A percentile compares a stretch with the other conserved stretches of the same genome.
Evolutionary conservation across 2,329 filamentous ascomycete species (phyloP).

Genomic region (Paraphoma sp.): DNA sequence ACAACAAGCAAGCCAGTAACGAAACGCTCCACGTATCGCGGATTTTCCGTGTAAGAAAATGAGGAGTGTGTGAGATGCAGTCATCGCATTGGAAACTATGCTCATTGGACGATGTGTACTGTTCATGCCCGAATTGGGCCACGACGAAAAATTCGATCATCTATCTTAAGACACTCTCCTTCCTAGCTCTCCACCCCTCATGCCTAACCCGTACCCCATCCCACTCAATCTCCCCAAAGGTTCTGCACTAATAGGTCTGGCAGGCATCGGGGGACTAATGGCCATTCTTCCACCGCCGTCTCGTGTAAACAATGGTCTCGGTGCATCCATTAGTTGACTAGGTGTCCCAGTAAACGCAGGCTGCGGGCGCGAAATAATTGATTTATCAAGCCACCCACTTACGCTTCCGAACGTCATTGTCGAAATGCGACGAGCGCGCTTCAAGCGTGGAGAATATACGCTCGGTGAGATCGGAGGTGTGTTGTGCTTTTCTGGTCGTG

Average conservation of each 20-base stretch:
- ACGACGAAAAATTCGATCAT: no score
- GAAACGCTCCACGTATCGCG: neutral
- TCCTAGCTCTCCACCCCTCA: neutral
- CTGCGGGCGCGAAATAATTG: slow-evolving; percentile 22
- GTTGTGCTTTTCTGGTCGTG: neutral
- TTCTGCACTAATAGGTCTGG: slow-evolving; percentile 28
- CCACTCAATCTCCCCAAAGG: slow-evolving; percentile 33
- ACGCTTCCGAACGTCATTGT: slow-evolving; percentile 12
- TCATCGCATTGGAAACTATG: neutral
- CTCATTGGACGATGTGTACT: no score
- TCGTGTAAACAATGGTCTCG: slow-evolving; percentile 21
- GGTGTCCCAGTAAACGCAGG: slow-evolving; percentile 15
- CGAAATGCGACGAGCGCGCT: slow-evolving; percentile 4
- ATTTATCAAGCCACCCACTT: slow-evolving; percentile 19
- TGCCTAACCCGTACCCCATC: slow-evolving; percentile 32
- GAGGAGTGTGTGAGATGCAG: neutral
- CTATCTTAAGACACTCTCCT: no score
- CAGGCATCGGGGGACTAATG: slow-evolving; percentile 24
- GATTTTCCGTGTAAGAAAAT: neutral
- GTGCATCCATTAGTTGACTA: slow-evolving; percentile 22
- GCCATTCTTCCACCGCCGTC: slow-evolving; percentile 3
- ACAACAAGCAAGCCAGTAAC: slow-evolving; percentile 8
- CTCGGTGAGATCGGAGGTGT: slow-evolving; percentile 1
- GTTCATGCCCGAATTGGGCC: no score
- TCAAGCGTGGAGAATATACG: slow-evolving; percentile 1